Evolutionary conservation across 202 grass and related monocot species (phyloP), one percentile per base, ranked within the genome.

Genomic region (Musa balbisiana): DNA sequence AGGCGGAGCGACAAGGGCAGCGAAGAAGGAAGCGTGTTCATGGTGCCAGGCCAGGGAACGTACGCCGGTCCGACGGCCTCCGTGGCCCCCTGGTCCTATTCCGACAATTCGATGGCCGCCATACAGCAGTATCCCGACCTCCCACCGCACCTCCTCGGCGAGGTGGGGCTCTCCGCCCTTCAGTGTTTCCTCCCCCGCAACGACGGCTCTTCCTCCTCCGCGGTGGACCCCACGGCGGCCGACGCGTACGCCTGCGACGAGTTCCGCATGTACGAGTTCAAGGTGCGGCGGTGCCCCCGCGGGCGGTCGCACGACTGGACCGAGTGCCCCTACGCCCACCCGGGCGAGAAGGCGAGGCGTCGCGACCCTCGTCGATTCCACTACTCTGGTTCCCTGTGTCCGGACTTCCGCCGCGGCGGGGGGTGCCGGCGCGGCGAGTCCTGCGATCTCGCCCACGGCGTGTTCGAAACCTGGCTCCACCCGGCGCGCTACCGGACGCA

Each of bases 211-310:
- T 17, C 65, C 4, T 5, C 25, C 25, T 6, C 27, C 27, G 2
- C 27, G 27, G 27, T 2, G 27, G 64, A 4, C 8, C 23, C 3
- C 0, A 79, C 83, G 0, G 85, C 77, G 3, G 84, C 83, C 21
- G 85, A 85, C 3, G 77, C 79, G 72, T 98, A 81, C 65, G 82
- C 81, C 0, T 73, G 81, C 77, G 95, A 98, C 26, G 91, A 98
- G 81, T 98, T 98, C 75, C 85, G 95, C 71, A 94, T 98, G 85
- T 98, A 98, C 79, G 95, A 98, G 79, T 98, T 98, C 85, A 98
- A 98, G 87, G 87, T 98, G 16, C 82, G 91, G 24, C 83, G 95
- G 1, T 98, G 95, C 72, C 80, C 87, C 0, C 79, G 95, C 8
- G 95, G 88, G 0, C 88, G 95, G 2, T 89, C 88, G 66, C 95